A percentile compares a stretch with the other conserved stretches of the same genome.
phyloP scores from a whole-genome alignment of 805 yeast species.

The Lipomyces japonicus region DNA sequence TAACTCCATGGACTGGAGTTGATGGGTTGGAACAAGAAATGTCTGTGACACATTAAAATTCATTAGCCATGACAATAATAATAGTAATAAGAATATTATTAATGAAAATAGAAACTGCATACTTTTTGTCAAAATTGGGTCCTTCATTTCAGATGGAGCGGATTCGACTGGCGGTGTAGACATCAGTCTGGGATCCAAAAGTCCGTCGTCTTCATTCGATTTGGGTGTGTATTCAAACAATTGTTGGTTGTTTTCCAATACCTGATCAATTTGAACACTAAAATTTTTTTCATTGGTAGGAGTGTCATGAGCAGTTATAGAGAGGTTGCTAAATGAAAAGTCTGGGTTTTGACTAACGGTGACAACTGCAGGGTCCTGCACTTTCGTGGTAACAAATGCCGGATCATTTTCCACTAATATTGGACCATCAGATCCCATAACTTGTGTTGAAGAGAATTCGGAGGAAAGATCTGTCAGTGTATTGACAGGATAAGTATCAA shows the following conservation, averaged over 20 bases:
- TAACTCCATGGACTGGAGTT: neutral
- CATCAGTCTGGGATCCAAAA: constrained; percentile 18
- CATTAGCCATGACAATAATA: neutral
- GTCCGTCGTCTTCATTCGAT: neutral
- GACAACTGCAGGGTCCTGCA: neutral
- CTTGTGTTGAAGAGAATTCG: no score
- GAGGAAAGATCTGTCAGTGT: no score
- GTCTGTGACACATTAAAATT: neutral
- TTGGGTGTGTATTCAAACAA: constrained; percentile 7
- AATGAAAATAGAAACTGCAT: neutral
- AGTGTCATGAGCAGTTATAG: no score
- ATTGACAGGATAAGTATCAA: no score
- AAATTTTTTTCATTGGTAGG: no score
- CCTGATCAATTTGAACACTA: neutral
- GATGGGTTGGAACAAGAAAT: neutral
- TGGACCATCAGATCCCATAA: neutral
- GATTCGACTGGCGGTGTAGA: constrained; percentile 16
- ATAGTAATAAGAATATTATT: neutral
- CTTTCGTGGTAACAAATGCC: neutral
- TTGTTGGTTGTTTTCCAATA: constrained; percentile 5
- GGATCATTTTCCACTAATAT: neutral
- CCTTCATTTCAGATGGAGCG: neutral
- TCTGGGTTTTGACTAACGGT: neutral
- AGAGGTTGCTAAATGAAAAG: no score
- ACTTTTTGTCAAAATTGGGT: neutral